Evolutionary conservation across 1,284 basidiomycete genomes (phyloP).

Genomic region (Malassezia equina): DNA sequence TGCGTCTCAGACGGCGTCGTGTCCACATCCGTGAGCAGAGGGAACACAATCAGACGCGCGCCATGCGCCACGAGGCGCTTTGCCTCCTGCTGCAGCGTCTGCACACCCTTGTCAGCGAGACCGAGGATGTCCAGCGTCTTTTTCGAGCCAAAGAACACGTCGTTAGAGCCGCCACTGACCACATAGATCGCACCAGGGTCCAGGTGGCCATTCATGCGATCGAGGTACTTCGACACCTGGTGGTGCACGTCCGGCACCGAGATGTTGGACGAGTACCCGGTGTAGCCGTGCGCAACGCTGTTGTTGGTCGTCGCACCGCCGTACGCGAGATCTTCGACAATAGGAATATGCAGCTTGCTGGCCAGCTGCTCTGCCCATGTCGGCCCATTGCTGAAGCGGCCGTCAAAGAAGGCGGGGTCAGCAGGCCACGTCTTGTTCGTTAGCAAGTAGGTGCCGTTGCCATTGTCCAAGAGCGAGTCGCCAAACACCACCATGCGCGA

Average conservation of each 20-base stretch:
- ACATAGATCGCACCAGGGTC: constrained; percentile 16
- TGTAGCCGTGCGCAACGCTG: constrained; percentile 14
- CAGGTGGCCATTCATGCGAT: not conserved
- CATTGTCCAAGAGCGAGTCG: constrained; percentile 27
- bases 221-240: constrained; percentile 16
- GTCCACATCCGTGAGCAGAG: not conserved
- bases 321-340: constrained; percentile 19
- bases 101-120: not conserved
- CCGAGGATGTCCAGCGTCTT: not conserved
- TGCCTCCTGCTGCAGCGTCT: not conserved
- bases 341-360: not conserved
- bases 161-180: constrained; percentile 20
- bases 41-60: constrained; percentile 9
- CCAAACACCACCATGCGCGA: constrained; percentile 22
- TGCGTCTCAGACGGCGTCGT: not conserved
- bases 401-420: constrained; percentile 20
- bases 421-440: constrained; percentile 25
- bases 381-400: constrained; percentile 24
- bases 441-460: constrained; percentile 22
- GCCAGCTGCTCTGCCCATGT: constrained; percentile 25
- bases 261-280: constrained; percentile 18
- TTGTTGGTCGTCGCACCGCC: constrained; percentile 28
- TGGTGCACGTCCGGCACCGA: constrained; percentile 17
- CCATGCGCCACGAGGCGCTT: constrained; percentile 9
- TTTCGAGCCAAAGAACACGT: constrained; percentile 12